Conservation (phyloP, 108 stramenopile genomes). For the Aureococcus anophagefferens region DNA sequence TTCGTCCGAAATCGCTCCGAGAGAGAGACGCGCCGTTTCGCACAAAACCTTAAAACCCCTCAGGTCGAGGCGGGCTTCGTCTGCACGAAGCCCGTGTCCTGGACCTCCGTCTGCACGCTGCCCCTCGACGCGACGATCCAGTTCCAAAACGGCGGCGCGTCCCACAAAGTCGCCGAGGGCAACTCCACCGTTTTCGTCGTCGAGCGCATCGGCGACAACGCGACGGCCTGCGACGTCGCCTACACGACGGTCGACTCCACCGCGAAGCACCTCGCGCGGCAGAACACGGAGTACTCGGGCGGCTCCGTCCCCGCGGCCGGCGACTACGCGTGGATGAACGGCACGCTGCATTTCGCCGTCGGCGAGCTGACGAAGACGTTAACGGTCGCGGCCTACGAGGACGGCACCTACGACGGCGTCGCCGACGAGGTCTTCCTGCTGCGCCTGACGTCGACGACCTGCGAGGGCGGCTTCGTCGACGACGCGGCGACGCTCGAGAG, state of each 20-base stretch:
- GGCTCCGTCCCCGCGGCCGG: not conserved
- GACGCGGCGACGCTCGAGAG: not conserved
- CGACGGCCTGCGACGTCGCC: not conserved
- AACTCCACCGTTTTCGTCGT: not conserved
- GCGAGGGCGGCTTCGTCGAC: not conserved
- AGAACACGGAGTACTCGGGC: not conserved
- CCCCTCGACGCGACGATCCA: not conserved
- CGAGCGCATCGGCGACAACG: slow-evolving; percentile 5
- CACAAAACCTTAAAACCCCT: too few relatives aligned
- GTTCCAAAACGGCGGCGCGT: not conserved
- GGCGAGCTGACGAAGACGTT: slow-evolving; percentile 1
- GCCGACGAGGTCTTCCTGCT: slow-evolving; percentile 1
- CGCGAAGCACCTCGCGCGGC: not conserved
- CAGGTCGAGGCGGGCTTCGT: not conserved
- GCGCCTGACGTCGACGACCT: not conserved
- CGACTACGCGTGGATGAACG: slow-evolving; percentile 2
- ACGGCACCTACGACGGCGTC: slow-evolving; percentile 4
- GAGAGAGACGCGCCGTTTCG: too few relatives aligned
- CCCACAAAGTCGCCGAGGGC: not conserved
- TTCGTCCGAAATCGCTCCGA: too few relatives aligned
- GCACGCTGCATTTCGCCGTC: slow-evolving; percentile 4
- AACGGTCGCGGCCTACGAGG: not conserved
- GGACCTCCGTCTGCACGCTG: not conserved
- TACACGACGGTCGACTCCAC: slow-evolving; percentile 7
- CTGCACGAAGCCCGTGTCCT: not conserved